Percentiles rank a stretch among this genome's conserved stretches.
phyloP scores from a whole-genome alignment of 2,329 filamentous ascomycete species.

The Aspergillus eucalypticola region DNA sequence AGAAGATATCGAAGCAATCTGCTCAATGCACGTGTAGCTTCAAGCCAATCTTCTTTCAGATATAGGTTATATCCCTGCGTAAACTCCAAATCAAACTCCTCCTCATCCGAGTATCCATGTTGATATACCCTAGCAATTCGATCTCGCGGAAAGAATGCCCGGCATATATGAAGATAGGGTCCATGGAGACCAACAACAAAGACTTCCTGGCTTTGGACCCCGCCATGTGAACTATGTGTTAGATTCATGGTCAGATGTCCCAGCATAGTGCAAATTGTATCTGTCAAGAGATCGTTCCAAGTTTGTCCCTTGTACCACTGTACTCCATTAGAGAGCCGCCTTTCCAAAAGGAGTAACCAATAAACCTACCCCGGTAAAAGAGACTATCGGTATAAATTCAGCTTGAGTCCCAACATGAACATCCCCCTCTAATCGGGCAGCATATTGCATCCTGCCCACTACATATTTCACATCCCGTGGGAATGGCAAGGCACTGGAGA shows the following conservation, averaged over 20 bases:
- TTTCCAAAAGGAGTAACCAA: background rate
- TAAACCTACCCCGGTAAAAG: background rate
- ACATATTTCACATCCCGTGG: background rate
- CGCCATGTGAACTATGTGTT: background rate
- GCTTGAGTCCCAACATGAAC: background rate
- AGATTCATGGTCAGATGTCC: background rate
- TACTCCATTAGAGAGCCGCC: background rate
- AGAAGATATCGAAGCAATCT: background rate
- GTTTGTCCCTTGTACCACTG: background rate
- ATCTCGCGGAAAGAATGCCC: background rate
- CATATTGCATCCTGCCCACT: background rate
- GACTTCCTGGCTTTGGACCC: background rate
- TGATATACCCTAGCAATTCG: background rate
- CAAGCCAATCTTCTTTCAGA: background rate
- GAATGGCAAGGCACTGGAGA: background rate
- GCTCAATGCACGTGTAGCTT: background rate
- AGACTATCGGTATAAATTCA: background rate
- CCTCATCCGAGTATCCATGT: background rate
- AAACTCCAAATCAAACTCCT: background rate
- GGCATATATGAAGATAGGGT: background rate
- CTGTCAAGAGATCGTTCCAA: background rate
- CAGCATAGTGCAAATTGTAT: background rate
- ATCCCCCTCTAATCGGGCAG: background rate
- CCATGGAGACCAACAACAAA: background rate
- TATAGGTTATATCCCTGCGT: background rate